phyloP scores from a whole-genome alignment of 345 rosid species.

The Hibiscus tridactylites region DNA sequence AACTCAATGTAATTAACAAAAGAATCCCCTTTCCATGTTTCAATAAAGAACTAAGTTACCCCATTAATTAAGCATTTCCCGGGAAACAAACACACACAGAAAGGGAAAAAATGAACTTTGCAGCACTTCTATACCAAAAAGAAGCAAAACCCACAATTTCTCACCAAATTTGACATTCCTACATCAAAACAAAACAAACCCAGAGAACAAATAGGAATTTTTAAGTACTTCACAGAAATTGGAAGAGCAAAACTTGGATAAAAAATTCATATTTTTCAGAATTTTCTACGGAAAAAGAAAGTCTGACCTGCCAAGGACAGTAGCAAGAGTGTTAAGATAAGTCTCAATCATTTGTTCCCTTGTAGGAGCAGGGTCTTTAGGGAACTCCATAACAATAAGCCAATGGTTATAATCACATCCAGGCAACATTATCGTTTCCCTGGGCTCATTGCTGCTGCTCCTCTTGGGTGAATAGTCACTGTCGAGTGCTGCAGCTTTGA shows the following conservation, averaged over 20 bases:
- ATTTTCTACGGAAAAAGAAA: background rate
- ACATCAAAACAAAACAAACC: background rate
- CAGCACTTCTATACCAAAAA: background rate
- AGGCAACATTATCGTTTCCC: conserved; percentile 91
- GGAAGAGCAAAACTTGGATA: background rate
- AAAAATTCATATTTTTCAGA: background rate
- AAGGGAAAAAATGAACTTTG: too few relatives aligned
- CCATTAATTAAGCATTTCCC: background rate
- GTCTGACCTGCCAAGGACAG: conserved; percentile 73
- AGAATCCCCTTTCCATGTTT: background rate
- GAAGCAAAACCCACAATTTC: background rate
- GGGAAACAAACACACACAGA: background rate
- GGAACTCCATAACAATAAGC: conserved; percentile 94
- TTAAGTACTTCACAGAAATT: background rate
- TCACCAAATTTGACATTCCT: too few relatives aligned
- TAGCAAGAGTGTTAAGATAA: conserved; percentile 76
- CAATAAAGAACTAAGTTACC: background rate
- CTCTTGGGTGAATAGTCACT: conserved; percentile 58
- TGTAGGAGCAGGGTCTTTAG: conserved; percentile 89
- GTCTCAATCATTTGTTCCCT: conserved; percentile 95
- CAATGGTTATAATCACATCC: conserved; percentile 94
- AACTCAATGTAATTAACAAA: background rate
- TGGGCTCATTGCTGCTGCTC: conserved; percentile 60
- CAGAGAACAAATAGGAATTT: background rate
- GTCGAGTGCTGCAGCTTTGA: conserved; percentile 46